These are phyloP conservation scores for Macrocybe sp. DNA, from an alignment of 1,284 basidiomycete genomes.

Conservation along the genomic window DNA sequence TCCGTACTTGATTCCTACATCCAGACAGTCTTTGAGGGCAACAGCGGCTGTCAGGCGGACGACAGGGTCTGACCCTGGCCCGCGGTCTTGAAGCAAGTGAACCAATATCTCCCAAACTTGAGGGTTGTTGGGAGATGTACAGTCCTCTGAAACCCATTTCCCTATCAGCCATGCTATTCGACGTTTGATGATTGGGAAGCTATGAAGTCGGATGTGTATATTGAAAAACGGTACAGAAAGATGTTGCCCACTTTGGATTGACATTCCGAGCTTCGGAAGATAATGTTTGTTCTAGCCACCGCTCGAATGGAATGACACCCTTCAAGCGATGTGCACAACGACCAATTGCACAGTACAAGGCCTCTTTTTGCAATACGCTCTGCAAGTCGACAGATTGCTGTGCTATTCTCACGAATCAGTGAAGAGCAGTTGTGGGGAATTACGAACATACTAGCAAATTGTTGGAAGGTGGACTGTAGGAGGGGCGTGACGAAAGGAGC, in stretches of 20 bases:
- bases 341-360: conserved; percentile 84
- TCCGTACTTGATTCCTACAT: conserved; percentile 50
- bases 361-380: conserved; percentile 76
- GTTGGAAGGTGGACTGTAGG: conserved; percentile 39
- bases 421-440: conserved; percentile 1
- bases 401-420: conserved; percentile 28
- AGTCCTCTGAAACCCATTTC: conserved; percentile 73
- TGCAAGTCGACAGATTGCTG: conserved; percentile 53
- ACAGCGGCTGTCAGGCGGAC: conserved; percentile 79
- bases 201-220: conserved; percentile 22
- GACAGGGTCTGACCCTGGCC: conserved; percentile 70
- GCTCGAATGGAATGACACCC: conserved; percentile 57
- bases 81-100: conserved; percentile 66
- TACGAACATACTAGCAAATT: conserved; percentile 27
- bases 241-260: conserved; percentile 46
- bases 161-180: conserved; percentile 89
- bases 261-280: conserved; percentile 50
- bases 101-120: conserved; percentile 78
- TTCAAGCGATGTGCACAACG: conserved; percentile 71
- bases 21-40: conserved; percentile 74
- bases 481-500: conserved; percentile 70
- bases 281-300: conserved; percentile 61
- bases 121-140: conserved; percentile 53
- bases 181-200: conserved; percentile 84
- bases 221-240: background rate